These are phyloP conservation scores for Mycena maculata DNA, from an alignment of 768 basidiomycete genomes.

Conservation along the genomic window DNA sequence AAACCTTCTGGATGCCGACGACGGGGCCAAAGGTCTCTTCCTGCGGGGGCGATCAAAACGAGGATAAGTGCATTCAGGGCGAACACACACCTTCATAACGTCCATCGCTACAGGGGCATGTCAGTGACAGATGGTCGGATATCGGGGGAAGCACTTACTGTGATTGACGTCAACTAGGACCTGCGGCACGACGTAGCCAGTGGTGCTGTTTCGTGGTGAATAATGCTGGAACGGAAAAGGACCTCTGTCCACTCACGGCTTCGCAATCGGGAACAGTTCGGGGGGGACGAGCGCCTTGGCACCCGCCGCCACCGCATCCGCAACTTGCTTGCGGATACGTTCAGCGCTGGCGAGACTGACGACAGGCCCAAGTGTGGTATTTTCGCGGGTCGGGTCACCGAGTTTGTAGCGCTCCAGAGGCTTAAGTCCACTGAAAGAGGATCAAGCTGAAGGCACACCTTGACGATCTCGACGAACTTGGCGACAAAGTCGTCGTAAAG, in stretches of 20 bases:
- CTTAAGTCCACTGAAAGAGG: neutral
- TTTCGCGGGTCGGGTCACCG: slow-evolving; percentile 81
- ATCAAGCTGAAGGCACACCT: slow-evolving; percentile 59
- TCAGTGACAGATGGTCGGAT: slow-evolving; percentile 14
- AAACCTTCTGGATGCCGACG: slow-evolving; percentile 93
- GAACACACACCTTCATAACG: slow-evolving; percentile 78
- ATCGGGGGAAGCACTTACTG: slow-evolving; percentile 58
- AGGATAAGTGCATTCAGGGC: neutral
- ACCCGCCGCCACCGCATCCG: slow-evolving; percentile 88
- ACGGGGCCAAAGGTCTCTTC: slow-evolving; percentile 95
- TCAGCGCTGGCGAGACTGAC: slow-evolving; percentile 89
- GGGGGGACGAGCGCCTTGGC: slow-evolving; percentile 82
- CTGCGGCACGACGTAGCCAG: slow-evolving; percentile 91
- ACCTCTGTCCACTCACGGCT: slow-evolving; percentile 61
- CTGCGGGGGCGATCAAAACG: slow-evolving; percentile 46
- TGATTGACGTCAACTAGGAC: slow-evolving; percentile 92
- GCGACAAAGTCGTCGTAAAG: slow-evolving; percentile 85
- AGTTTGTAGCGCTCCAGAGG: slow-evolving; percentile 76
- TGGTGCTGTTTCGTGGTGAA: slow-evolving; percentile 65
- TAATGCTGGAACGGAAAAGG: neutral
- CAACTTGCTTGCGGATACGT: slow-evolving; percentile 86
- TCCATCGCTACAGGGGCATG: slow-evolving; percentile 75
- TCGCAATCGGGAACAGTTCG: slow-evolving; percentile 72
- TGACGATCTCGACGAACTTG: slow-evolving; percentile 77
- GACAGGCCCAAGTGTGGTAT: slow-evolving; percentile 92